Percentiles rank a stretch among this genome's conserved stretches.
phyloP scores from a whole-genome alignment of 176 grass and related monocot genomes.

The Eleusine coracana region DNA sequence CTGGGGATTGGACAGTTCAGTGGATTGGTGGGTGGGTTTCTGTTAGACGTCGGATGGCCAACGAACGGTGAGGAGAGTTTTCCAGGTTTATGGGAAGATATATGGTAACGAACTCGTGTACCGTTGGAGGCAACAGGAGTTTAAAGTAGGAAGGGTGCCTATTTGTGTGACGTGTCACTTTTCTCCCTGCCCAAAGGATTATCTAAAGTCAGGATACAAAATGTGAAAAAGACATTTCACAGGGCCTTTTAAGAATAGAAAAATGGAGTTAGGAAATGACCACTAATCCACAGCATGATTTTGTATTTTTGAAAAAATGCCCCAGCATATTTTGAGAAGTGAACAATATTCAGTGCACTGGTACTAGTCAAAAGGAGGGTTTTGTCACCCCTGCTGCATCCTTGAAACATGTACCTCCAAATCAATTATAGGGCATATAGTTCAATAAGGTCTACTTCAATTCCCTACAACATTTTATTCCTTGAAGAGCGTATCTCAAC shows the following conservation, averaged over 20 bases:
- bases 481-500: not conserved
- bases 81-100: conserved; percentile 22
- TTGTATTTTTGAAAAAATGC: not conserved
- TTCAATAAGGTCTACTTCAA: too few species aligned
- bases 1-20: not conserved
- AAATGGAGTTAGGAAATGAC: not conserved
- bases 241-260: not conserved
- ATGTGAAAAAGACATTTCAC: not conserved
- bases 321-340: not conserved
- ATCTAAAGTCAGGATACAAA: not conserved
- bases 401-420: not conserved
- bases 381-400: not conserved
- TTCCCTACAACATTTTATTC: too few species aligned
- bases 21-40: not conserved
- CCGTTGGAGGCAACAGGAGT: conserved; percentile 43
- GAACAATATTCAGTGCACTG: not conserved
- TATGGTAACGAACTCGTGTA: conserved; percentile 36
- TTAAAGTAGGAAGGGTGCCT: conserved; percentile 15
- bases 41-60: conserved; percentile 5
- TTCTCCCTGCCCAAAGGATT: not conserved
- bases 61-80: conserved; percentile 1
- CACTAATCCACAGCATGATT: not conserved
- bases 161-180: not conserved
- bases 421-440: not conserved
- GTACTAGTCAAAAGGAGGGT: not conserved